Conservation (phyloP, 2,329 filamentous ascomycete genomes). For the Cercospora zeae-maydis region DNA sequence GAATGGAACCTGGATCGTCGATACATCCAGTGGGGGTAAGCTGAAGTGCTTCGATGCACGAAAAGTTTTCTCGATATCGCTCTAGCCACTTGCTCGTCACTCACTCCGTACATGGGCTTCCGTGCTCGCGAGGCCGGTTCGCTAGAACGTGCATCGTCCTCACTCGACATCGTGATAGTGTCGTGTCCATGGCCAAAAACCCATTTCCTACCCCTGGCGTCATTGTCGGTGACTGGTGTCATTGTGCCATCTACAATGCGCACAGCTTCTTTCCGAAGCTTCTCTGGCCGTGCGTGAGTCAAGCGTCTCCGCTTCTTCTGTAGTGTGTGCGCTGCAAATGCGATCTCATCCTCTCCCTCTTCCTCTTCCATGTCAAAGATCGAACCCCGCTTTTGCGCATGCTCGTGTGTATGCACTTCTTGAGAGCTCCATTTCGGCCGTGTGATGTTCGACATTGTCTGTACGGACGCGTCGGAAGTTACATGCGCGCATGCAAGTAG, state of each 20-base stretch:
- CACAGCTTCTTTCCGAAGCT: not conserved
- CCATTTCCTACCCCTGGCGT: not conserved
- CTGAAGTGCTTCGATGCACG: not conserved
- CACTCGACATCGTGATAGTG: not conserved
- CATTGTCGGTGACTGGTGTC: not conserved
- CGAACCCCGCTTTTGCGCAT: no score
- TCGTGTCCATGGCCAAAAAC: not conserved
- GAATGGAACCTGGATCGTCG: conserved; percentile 10
- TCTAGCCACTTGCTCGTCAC: not conserved
- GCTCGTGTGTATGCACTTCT: not conserved
- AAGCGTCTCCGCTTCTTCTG: not conserved
- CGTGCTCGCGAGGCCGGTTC: not conserved
- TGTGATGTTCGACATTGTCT: not conserved
- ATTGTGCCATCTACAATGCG: not conserved
- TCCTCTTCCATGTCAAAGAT: not conserved
- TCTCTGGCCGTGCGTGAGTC: not conserved
- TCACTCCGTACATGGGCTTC: not conserved
- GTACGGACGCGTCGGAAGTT: not conserved
- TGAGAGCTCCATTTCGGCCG: not conserved
- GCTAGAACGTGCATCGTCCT: not conserved
- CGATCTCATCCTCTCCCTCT: not conserved
- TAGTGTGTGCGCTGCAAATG: not conserved
- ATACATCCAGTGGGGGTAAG: conserved; percentile 16
- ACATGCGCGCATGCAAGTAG: not conserved
- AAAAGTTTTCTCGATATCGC: not conserved